phyloP scores from a whole-genome alignment of 140 eudicot genomes.

The Stevia rebaudiana region DNA sequence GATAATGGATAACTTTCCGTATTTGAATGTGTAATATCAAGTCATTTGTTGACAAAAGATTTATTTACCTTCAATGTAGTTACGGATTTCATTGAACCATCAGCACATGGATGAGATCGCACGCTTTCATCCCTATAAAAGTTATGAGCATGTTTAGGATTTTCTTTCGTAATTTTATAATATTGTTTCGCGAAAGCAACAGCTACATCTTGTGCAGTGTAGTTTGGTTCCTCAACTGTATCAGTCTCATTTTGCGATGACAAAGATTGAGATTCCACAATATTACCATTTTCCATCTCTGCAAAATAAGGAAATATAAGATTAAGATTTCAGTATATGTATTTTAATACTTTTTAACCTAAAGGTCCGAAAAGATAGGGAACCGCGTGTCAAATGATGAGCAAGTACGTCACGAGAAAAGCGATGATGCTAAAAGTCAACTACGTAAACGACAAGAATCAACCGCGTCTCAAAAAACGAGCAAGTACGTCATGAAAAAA shows the following conservation, averaged over 20 bases:
- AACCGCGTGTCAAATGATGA: background rate
- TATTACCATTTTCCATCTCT: slow-evolving; percentile 17
- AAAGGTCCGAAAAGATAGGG: slow-evolving; percentile 7
- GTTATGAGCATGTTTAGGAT: slow-evolving; percentile 21
- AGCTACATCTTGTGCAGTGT: slow-evolving; percentile 35
- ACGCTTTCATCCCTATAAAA: slow-evolving; percentile 29
- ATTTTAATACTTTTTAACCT: background rate
- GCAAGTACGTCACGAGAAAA: background rate
- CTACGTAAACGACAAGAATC: background rate
- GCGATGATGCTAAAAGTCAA: background rate
- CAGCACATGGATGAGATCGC: slow-evolving; percentile 19
- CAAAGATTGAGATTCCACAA: slow-evolving; percentile 19
- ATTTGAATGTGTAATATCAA: background rate
- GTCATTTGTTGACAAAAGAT: background rate
- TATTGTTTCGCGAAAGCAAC: slow-evolving; percentile 31
- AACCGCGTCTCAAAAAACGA: background rate
- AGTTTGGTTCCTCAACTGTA: background rate
- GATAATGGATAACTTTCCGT: background rate
- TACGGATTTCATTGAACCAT: slow-evolving; percentile 30
- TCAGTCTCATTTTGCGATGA: slow-evolving; percentile 9
- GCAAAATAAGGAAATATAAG: background rate
- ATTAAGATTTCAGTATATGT: background rate
- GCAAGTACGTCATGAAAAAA: background rate
- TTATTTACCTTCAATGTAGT: slow-evolving; percentile 29
- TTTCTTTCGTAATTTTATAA: slow-evolving; percentile 10